These are phyloP conservation scores for Mycosphaerella sp. DNA, from an alignment of 2,329 filamentous ascomycete species.

Conservation along the genomic window DNA sequence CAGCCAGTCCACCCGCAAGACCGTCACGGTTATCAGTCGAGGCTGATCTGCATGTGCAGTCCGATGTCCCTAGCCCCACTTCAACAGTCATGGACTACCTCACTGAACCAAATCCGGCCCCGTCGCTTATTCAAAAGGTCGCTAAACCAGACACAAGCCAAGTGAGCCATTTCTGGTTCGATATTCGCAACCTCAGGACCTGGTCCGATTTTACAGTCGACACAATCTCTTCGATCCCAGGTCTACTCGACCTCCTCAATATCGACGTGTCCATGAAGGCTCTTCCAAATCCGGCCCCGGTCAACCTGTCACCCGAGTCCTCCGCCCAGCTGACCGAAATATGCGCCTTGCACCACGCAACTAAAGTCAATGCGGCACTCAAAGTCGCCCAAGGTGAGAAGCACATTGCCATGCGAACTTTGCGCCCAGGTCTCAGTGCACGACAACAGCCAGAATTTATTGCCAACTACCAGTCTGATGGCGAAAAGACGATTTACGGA, in stretches of 20 bases:
- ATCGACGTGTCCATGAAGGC: slow-evolving; percentile 53
- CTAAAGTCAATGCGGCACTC: slow-evolving; percentile 80
- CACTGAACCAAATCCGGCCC: slow-evolving; percentile 70
- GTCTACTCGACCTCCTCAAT: slow-evolving; percentile 63
- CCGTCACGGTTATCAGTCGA: slow-evolving; percentile 40
- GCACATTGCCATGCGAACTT: slow-evolving; percentile 46
- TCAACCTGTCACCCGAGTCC: slow-evolving; percentile 59
- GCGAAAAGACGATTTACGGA: slow-evolving; percentile 44
- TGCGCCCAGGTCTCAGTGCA: slow-evolving; percentile 31
- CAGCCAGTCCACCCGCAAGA: slow-evolving; percentile 35
- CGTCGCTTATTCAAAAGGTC: slow-evolving; percentile 66
- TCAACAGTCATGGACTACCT: slow-evolving; percentile 75
- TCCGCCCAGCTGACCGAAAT: slow-evolving; percentile 69
- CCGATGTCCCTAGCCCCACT: slow-evolving; percentile 35
- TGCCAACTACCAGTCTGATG: slow-evolving; percentile 53
- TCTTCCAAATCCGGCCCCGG: slow-evolving; percentile 52
- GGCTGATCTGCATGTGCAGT: slow-evolving; percentile 30
- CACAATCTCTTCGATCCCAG: slow-evolving; percentile 65
- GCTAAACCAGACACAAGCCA: slow-evolving; percentile 65
- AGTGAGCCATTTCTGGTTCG: slow-evolving; percentile 91
- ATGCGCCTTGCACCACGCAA: slow-evolving; percentile 70
- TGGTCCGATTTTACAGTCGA: slow-evolving; percentile 74
- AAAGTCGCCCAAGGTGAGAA: slow-evolving; percentile 68
- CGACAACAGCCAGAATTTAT: slow-evolving; percentile 60
- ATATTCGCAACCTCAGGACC: slow-evolving; percentile 75